phyloP scores from a whole-genome alignment of 208 protist genomes.

The Leptomonas pyrrhocoris region DNA sequence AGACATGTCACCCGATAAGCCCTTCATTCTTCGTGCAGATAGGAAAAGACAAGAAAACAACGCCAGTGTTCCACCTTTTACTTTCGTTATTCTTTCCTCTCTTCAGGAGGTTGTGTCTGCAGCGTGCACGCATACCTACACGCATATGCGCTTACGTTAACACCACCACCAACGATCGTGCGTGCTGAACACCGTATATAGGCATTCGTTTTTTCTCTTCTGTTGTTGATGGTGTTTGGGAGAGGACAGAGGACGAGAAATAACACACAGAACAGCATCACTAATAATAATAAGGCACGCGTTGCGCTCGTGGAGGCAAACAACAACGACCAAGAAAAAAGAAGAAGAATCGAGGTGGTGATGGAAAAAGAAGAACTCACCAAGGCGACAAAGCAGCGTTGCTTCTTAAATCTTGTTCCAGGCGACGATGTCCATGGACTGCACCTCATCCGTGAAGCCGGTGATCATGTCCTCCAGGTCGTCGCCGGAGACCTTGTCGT shows the following conservation, averaged over 20 bases:
- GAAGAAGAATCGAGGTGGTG: neutral
- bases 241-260: too few relatives aligned
- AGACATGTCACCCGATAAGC: too few relatives aligned
- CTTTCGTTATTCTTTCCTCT: too few relatives aligned
- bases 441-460: slow-evolving; percentile 93
- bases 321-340: too few relatives aligned
- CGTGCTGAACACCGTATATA: neutral
- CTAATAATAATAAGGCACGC: too few relatives aligned
- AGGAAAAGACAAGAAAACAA: neutral
- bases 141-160: neutral
- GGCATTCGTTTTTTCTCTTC: neutral
- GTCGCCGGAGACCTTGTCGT: slow-evolving; percentile 95
- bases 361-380: too few relatives aligned
- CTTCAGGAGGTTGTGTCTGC: too few relatives aligned
- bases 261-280: too few relatives aligned
- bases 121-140: neutral
- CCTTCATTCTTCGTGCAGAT: too few relatives aligned
- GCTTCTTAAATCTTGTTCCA: slow-evolving; percentile 97
- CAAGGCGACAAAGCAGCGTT: too few relatives aligned
- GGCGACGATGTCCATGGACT: slow-evolving; percentile 95
- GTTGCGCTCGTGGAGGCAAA: too few relatives aligned
- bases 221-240: too few relatives aligned
- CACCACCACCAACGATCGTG: neutral
- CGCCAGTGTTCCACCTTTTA: neutral
- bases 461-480: slow-evolving; percentile 94